Conservation (phyloP, 1,284 basidiomycete species). For the Trichosporon sp. region DNA sequence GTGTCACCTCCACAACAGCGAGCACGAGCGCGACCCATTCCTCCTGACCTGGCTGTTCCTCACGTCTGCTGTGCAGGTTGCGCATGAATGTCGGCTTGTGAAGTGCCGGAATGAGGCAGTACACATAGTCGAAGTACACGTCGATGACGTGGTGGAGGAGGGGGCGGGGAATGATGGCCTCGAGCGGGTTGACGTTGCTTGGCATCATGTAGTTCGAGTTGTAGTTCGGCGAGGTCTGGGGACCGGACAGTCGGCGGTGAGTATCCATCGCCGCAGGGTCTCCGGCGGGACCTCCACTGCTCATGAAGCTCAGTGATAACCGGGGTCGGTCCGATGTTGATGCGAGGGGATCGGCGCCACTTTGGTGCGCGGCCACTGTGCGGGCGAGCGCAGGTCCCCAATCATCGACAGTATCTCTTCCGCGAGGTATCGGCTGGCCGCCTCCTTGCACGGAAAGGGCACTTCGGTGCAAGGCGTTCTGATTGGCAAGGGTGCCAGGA, state of each 20-base stretch:
- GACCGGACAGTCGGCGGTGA: neutral
- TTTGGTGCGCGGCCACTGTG: slow-evolving; percentile 20
- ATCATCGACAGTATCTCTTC: slow-evolving; percentile 25
- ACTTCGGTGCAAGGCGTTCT: slow-evolving; percentile 30
- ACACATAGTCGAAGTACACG: slow-evolving; percentile 85
- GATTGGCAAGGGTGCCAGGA: slow-evolving; percentile 33
- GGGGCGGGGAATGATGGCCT: slow-evolving; percentile 46
- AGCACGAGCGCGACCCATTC: slow-evolving; percentile 80
- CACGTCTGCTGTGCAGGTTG: slow-evolving; percentile 71
- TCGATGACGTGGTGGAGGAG: slow-evolving; percentile 64
- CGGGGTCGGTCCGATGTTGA: neutral
- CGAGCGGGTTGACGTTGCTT: slow-evolving; percentile 42
- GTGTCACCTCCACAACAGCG: slow-evolving; percentile 76
- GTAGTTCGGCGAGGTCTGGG: slow-evolving; percentile 10
- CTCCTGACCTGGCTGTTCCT: slow-evolving; percentile 71
- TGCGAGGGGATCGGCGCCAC: slow-evolving; percentile 14
- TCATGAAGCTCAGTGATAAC: slow-evolving; percentile 20
- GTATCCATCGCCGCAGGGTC: neutral
- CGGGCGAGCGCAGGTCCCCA: slow-evolving; percentile 28
- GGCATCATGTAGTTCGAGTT: slow-evolving; percentile 16
- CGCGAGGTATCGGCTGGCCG: slow-evolving; percentile 17
- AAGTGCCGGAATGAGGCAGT: slow-evolving; percentile 69
- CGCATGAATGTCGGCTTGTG: slow-evolving; percentile 75
- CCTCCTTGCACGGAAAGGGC: slow-evolving; percentile 26
- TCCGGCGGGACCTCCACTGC: neutral